A percentile compares a stretch with the other conserved stretches of the same genome.
Conservation (phyloP, 257 asterid species). For the Nicotiana noctiflora region DNA sequence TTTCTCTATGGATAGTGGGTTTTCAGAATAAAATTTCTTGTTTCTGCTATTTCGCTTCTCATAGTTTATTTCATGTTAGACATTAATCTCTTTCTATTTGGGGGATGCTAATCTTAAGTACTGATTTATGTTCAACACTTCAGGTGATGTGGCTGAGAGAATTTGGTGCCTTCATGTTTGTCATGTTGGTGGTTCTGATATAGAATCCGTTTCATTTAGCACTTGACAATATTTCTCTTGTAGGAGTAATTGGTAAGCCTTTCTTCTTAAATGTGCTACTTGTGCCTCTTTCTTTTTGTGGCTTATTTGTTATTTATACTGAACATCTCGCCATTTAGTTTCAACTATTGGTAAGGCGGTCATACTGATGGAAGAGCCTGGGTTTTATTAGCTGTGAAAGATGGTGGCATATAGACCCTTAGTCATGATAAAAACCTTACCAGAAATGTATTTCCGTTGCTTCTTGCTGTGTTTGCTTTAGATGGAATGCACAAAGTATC, state of each 20-base stretch:
- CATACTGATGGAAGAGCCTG: not conserved
- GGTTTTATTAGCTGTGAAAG: not conserved
- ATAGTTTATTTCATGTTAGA: not conserved
- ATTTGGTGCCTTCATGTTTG: conserved; percentile 72
- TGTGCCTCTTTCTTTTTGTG: not conserved
- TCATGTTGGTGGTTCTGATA: conserved; percentile 31
- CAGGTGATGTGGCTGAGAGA: conserved; percentile 87
- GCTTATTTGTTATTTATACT: not conserved
- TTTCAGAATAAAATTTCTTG: not conserved
- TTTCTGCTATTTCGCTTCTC: not conserved
- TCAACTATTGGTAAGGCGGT: not conserved
- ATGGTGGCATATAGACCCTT: not conserved
- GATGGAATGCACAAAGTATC: not conserved
- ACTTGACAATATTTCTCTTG: not conserved
- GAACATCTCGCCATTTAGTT: not conserved
- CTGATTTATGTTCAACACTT: conserved; percentile 13
- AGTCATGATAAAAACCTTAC: not conserved
- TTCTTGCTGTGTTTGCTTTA: not conserved
- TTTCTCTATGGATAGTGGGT: not conserved
- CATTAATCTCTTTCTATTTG: not conserved
- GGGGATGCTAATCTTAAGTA: not conserved
- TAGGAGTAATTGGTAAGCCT: not conserved
- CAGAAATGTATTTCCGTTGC: not conserved
- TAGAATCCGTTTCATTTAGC: not conserved
- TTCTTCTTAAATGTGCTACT: not conserved